Evolutionary conservation across 2,329 filamentous ascomycete genomes (phyloP).

Genomic region (Neodidymelliopsis sp.): DNA sequence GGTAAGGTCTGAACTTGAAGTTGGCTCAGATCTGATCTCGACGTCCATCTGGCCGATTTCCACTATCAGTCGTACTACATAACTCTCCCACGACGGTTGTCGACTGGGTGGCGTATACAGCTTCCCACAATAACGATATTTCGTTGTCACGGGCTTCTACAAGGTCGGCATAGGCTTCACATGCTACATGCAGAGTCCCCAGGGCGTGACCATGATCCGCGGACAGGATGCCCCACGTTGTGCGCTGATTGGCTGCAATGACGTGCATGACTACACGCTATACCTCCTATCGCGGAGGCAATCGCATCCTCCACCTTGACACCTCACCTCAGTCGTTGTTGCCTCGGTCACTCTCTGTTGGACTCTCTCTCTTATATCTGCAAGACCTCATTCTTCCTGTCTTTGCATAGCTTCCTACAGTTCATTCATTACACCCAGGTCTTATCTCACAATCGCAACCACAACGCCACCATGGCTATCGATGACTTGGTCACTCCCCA

Average conservation of each 20-base stretch:
- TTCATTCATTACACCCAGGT: neutral
- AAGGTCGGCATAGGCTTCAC: too few relatives aligned
- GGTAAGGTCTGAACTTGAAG: too few relatives aligned
- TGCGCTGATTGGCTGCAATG: constrained; percentile 36
- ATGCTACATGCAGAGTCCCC: too few relatives aligned
- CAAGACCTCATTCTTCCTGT: neutral
- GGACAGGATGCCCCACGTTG: constrained; percentile 30
- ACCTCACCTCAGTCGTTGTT: constrained; percentile 12
- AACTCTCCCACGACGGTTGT: too few relatives aligned
- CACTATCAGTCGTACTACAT: too few relatives aligned
- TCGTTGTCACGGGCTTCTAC: too few relatives aligned
- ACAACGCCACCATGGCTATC: constrained; percentile 45
- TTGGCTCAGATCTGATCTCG: too few relatives aligned
- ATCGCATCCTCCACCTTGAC: constrained; percentile 25
- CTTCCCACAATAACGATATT: too few relatives aligned
- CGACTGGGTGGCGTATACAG: too few relatives aligned
- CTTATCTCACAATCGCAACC: constrained; percentile 9
- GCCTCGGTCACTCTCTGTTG: constrained; percentile 9
- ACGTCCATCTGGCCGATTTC: too few relatives aligned
- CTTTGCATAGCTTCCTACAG: neutral
- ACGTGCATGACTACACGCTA: constrained; percentile 28
- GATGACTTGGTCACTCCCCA: constrained; percentile 32
- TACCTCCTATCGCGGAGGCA: constrained; percentile 28
- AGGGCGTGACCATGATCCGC: neutral
- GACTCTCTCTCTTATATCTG: neutral